phyloP scores from a whole-genome alignment of 208 protist species.

The Jaenimonas drosophilae region DNA sequence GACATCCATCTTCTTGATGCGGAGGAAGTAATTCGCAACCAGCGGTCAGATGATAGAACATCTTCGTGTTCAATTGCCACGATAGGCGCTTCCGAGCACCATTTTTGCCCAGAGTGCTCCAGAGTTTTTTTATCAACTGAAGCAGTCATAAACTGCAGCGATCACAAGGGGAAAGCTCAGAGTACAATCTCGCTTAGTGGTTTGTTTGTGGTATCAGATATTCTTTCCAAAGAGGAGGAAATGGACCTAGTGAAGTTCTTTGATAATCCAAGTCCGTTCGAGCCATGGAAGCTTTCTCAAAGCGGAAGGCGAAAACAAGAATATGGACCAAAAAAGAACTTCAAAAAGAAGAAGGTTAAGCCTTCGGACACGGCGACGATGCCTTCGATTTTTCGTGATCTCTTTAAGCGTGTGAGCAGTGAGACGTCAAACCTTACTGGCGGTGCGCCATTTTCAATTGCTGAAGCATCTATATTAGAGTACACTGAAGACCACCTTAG shows the following conservation, averaged over 20 bases:
- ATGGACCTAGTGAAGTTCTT: conserved; percentile 31
- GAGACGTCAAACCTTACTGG: conserved; percentile 19
- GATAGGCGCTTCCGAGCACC: conserved; percentile 22
- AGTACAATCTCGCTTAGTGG: conserved; percentile 20
- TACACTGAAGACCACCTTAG: conserved; percentile 43
- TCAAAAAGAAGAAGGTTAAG: conserved; percentile 82
- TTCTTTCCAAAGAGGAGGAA: conserved; percentile 44
- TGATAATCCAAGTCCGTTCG: conserved; percentile 42
- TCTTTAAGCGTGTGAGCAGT: conserved; percentile 18
- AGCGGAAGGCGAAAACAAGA: conserved; percentile 84
- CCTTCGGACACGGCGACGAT: conserved; percentile 27
- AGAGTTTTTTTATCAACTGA: conserved; percentile 13
- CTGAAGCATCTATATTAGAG: conserved; percentile 68
- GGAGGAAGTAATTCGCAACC: conserved; percentile 34
- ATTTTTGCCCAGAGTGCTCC: conserved; percentile 35
- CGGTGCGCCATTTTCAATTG: conserved; percentile 25
- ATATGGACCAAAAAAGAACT: conserved; percentile 76
- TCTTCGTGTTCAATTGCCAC: conserved; percentile 67
- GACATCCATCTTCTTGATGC: conserved; percentile 14
- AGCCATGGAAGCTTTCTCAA: conserved; percentile 68
- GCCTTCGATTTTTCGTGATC: conserved; percentile 32
- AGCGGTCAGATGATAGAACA: conserved; percentile 28
- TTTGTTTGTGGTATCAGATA: conserved; percentile 28
- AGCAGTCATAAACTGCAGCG: conserved; percentile 21
- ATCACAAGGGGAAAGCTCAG: conserved; percentile 18